Evolutionary conservation across 345 rosid species (phyloP).

Genomic region (Euphorbia pulcherrima): DNA sequence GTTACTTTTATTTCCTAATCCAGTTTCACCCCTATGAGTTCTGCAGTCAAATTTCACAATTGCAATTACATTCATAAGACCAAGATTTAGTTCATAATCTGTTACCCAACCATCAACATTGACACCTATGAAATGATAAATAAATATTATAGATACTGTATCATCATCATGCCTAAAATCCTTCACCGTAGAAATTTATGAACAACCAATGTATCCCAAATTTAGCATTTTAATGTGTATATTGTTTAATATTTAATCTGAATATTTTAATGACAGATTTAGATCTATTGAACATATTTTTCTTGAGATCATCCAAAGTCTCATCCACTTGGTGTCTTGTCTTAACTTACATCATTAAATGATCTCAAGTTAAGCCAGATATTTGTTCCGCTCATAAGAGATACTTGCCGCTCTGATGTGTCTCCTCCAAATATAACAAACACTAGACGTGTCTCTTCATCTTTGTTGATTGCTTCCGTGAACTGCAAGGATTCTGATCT

Average conservation of each 20-base stretch:
- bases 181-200: neutral
- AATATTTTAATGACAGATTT: neutral
- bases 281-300: neutral
- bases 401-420: slow-evolving; percentile 96
- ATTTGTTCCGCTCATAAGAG: slow-evolving; percentile 95
- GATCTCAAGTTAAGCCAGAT: slow-evolving; percentile 89
- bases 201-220: neutral
- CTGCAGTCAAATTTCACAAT: neutral
- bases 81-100: neutral
- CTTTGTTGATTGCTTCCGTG: slow-evolving; percentile 28
- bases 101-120: neutral
- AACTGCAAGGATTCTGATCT: slow-evolving; percentile 25
- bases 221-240: neutral
- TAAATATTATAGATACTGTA: neutral
- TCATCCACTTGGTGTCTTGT: neutral
- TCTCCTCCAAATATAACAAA: slow-evolving; percentile 88
- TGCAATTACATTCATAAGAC: neutral
- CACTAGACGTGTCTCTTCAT: slow-evolving; percentile 42
- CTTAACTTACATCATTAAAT: slow-evolving; percentile 65
- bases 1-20: neutral
- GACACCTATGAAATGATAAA: neutral
- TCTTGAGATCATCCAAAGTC: neutral
- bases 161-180: neutral
- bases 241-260: neutral
- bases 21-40: neutral